phyloP scores from a whole-genome alignment of 78 protist species.

The Dictyostelium brefeldianum region DNA sequence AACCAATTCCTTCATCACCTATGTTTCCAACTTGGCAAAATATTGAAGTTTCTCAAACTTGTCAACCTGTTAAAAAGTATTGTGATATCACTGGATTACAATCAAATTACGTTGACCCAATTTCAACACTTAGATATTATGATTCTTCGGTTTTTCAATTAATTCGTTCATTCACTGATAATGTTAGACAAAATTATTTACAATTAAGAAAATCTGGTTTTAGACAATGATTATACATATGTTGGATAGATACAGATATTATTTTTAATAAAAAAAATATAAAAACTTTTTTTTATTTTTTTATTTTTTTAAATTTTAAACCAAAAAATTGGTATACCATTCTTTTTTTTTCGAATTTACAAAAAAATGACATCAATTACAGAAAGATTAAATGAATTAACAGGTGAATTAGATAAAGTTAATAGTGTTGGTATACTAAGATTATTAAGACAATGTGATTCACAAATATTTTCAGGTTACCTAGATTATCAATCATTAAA shows the following conservation, averaged over 20 bases:
- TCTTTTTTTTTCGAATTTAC: neutral
- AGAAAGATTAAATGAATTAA: conserved; percentile 57
- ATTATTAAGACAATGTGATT: conserved; percentile 70
- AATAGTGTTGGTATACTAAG: conserved; percentile 29
- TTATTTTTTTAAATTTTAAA: neutral
- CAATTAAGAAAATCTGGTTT: conserved; percentile 20
- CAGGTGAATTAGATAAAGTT: conserved; percentile 48
- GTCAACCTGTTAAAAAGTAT: conserved; percentile 29
- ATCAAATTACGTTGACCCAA: conserved; percentile 57
- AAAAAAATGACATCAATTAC: conserved; percentile 41
- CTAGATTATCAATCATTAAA: conserved; percentile 13
- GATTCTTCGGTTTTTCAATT: conserved; percentile 42
- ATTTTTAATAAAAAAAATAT: neutral
- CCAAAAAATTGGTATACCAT: no score
- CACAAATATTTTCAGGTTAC: conserved; percentile 75
- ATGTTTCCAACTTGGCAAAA: conserved; percentile 57
- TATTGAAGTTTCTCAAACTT: conserved; percentile 50
- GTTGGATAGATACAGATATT: neutral
- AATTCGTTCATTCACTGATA: conserved; percentile 30
- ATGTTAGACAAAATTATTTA: conserved; percentile 47
- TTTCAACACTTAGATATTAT: conserved; percentile 45
- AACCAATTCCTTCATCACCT: conserved; percentile 14
- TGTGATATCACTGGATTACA: conserved; percentile 47
- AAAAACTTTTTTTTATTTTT: neutral
- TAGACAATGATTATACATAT: neutral